These are phyloP conservation scores for Ceratocystis variospora DNA, from an alignment of 2,329 filamentous ascomycete species.

Conservation along the genomic window DNA sequence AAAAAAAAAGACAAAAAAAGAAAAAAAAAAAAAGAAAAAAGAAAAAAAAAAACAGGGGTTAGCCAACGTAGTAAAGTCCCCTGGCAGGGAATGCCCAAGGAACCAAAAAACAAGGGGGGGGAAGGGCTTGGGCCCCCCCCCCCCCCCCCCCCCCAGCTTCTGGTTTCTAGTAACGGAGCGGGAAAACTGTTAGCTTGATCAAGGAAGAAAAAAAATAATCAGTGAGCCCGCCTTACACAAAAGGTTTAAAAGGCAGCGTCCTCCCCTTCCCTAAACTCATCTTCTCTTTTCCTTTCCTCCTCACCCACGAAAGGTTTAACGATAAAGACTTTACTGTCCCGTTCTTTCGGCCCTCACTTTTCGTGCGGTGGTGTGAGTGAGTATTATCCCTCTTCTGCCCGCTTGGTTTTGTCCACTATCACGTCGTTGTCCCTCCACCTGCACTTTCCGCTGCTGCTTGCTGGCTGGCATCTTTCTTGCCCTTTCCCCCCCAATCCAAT, in stretches of 20 bases:
- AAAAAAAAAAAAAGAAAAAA: neutral
- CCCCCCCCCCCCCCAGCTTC: constrained; percentile 3
- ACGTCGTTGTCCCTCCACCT: constrained; percentile 27
- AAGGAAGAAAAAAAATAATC: constrained; percentile 2
- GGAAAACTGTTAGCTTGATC: constrained; percentile 6
- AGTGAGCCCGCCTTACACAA: constrained; percentile 7
- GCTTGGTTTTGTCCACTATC: constrained; percentile 27
- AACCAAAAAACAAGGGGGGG: neutral
- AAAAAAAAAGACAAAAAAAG: neutral
- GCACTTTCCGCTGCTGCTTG: neutral
- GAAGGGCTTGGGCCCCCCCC: constrained; percentile 3
- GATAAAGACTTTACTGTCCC: constrained; percentile 24
- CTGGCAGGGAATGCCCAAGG: neutral
- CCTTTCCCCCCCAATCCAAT: neutral
- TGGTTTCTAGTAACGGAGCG: constrained; percentile 2
- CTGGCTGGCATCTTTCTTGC: neutral
- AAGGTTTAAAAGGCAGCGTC: constrained; percentile 10
- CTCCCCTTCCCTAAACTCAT: constrained; percentile 15
- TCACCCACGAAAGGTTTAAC: constrained; percentile 36
- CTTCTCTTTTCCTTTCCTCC: constrained; percentile 28
- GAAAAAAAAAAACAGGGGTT: neutral
- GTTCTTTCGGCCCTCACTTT: constrained; percentile 28
- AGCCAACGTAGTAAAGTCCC: neutral
- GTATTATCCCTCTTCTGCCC: constrained; percentile 21
- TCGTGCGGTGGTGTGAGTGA: constrained; percentile 33